Evolutionary conservation across 805 yeast genomes (phyloP), one percentile per base, ranked within the genome.

Genomic region (Yamadazyma nakazawae): DNA sequence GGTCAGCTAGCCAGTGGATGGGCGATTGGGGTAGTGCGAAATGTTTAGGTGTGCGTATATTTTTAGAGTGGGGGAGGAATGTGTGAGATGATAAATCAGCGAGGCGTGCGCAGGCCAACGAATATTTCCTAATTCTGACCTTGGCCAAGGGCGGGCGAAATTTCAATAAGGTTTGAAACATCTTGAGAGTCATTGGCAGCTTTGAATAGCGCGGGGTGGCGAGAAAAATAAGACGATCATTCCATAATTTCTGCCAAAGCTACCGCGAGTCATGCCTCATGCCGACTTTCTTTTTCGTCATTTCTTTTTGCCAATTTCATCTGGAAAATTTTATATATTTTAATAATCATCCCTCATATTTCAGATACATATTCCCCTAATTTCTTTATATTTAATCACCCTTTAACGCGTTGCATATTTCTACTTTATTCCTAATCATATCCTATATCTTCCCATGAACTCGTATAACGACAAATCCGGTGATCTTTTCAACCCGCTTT

Each of bases 401-500:
- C 5, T 28, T 28, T 28, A 12, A 28, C 32, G 32, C 32, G 32
- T 28, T 28, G 32, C n/a, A 28, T 28, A 28, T 13, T 26, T 13
- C 12, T 28, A 28, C 11, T 34, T 16, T 34, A 16, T 34, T 37
- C 21, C 21, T 37, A 16, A 16, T 21, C 5, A 16, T n/a, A 12
- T 7, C 9, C 17, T 19, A 28, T 12, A 28, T 10, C 32, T 28
- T 11, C 32, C 32, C 25, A 46, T 46, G 49, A 46, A 46, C 45
- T 30, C 28, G 21, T 46, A 46, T 34, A 46, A 41, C 24, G 45
- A 46, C 30, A 21, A 49, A 35, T 34, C 45, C 7, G 46, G 45
- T 24, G 54, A 51, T 12, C 16, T 51, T n/a, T 51, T 51, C 44
- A 51, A 51, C 25, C 54, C 54, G 12, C 37, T 49, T 12, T 51